Evolutionary conservation across 352 stramenopile genomes (phyloP).

Genomic region (Phytophthora ohioensis): DNA sequence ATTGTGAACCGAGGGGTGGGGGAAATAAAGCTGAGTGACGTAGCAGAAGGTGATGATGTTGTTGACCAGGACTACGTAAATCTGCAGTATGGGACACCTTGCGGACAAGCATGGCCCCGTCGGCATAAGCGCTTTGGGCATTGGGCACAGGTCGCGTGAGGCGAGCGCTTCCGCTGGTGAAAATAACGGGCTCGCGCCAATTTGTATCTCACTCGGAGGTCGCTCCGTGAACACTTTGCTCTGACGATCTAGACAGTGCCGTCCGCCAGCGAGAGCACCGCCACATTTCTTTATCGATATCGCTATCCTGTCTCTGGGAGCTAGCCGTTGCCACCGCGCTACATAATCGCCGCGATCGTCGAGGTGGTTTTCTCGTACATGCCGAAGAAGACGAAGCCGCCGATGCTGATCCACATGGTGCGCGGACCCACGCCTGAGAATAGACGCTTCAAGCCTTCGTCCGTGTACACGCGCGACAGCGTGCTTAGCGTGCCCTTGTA

Average conservation of each 20-base stretch:
- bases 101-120: background rate
- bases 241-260: constrained; percentile 23
- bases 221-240: constrained; percentile 1
- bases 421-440: constrained; percentile 96
- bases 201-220: too few relatives aligned
- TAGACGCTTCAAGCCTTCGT: constrained; percentile 93
- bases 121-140: constrained; percentile 2
- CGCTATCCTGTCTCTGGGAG: constrained; percentile 1
- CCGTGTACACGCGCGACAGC: constrained; percentile 88
- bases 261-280: constrained; percentile 9
- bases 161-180: background rate
- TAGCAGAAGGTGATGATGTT: constrained; percentile 31
- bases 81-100: constrained; percentile 29
- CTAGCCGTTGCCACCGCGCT: constrained; percentile 14
- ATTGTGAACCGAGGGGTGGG: constrained; percentile 18
- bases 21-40: constrained; percentile 7
- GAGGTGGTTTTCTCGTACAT: constrained; percentile 96
- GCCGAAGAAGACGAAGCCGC: constrained; percentile 99
- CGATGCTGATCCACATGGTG: constrained; percentile 99
- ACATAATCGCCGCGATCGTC: constrained; percentile 70
- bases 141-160: background rate
- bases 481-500: constrained; percentile 95
- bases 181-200: background rate
- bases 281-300: constrained; percentile 29
- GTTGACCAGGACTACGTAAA: constrained; percentile 36